Evolutionary conservation across 1,284 basidiomycete genomes (phyloP).

Genomic region (Ganoderma multipileum): DNA sequence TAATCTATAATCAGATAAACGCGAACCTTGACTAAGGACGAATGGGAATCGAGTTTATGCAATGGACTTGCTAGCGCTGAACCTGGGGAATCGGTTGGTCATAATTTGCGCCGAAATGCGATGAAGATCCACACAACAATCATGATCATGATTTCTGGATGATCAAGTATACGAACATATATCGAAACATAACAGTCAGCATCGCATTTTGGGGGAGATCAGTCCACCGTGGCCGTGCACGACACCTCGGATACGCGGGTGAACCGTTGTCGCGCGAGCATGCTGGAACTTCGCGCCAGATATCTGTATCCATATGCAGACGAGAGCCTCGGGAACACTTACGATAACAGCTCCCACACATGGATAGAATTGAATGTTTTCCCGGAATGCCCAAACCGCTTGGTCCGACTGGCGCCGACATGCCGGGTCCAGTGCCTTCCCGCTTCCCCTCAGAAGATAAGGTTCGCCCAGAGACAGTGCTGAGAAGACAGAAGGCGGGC

Average conservation of each 20-base stretch:
- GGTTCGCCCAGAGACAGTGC: neutral
- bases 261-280: neutral
- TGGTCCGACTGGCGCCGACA: neutral
- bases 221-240: neutral
- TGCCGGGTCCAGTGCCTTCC: neutral
- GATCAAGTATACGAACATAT: neutral
- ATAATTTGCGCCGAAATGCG: neutral
- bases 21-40: neutral
- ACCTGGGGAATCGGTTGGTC: neutral
- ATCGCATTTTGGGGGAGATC: neutral
- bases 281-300: neutral
- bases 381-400: neutral
- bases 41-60: neutral
- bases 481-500: neutral
- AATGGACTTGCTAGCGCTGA: neutral
- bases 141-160: neutral
- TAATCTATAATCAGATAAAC: neutral
- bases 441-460: neutral
- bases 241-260: neutral
- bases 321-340: neutral
- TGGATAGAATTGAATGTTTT: neutral
- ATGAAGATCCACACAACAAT: neutral
- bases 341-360: neutral
- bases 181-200: neutral
- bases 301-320: neutral